Percentiles rank a stretch among this genome's conserved stretches.
phyloP scores from a whole-genome alignment of 192 early-diverging fungal genomes.

The Dissophora globulifera region DNA sequence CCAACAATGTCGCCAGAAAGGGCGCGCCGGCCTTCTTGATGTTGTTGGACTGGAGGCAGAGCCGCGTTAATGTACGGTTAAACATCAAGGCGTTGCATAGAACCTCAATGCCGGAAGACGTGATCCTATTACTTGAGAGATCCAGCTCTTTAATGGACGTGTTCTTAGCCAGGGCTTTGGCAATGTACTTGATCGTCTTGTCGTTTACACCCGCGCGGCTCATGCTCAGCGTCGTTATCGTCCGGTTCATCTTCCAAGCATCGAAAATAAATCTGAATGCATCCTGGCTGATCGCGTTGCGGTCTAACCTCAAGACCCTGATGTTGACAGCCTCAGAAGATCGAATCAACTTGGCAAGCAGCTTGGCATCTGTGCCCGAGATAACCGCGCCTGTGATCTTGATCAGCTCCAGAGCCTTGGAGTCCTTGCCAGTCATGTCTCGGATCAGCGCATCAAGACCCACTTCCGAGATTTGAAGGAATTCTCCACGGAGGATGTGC shows the following conservation, averaged over 20 bases:
- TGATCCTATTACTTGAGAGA: conserved; percentile 42
- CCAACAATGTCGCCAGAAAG: conserved; percentile 28
- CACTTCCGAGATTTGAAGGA: conserved; percentile 28
- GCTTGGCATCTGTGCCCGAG: conserved; percentile 25
- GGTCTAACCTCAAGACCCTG: conserved; percentile 26
- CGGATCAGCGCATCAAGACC: conserved; percentile 22
- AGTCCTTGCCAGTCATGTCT: conserved; percentile 28
- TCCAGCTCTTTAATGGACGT: conserved; percentile 33
- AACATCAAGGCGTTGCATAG: conserved; percentile 24
- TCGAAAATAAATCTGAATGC: conserved; percentile 39
- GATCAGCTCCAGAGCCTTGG: conserved; percentile 26
- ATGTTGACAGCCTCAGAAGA: conserved; percentile 44
- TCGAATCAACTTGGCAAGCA: conserved; percentile 36
- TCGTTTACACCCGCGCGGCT: conserved; percentile 51
- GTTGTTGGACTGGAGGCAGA: conserved; percentile 51
- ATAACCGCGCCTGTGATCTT: conserved; percentile 17
- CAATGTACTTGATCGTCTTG: conserved; percentile 46
- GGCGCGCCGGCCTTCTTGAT: conserved; percentile 33
- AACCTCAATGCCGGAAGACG: conserved; percentile 21
- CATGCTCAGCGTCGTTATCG: conserved; percentile 39
- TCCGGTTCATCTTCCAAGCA: conserved; percentile 32
- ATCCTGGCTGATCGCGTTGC: conserved; percentile 34
- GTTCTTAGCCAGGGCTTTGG: conserved; percentile 35
- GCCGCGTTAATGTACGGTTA: conserved; percentile 23
- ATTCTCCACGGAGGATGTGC: conserved; percentile 26